These are phyloP conservation scores for Gaeumannomyces sp. DNA, from an alignment of 2,329 filamentous ascomycete species.

Conservation along the genomic window DNA sequence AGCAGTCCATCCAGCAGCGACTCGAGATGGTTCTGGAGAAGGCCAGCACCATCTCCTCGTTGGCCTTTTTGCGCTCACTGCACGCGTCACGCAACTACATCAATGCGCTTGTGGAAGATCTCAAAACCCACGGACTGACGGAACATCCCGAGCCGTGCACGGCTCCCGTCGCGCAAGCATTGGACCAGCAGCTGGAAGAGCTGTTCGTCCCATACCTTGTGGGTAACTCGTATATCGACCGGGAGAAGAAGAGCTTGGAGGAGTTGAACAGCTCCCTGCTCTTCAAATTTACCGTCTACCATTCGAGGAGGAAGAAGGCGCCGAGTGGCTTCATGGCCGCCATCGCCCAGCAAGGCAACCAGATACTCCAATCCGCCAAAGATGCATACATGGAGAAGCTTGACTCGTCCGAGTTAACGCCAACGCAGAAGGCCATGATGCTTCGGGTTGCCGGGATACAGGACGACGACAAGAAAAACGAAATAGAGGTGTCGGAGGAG, in stretches of 20 bases:
- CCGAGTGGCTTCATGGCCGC: slow-evolving; percentile 90
- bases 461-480: slow-evolving; percentile 69
- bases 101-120: slow-evolving; percentile 77
- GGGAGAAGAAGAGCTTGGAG: slow-evolving; percentile 63
- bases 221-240: slow-evolving; percentile 64
- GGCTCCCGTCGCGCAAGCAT: slow-evolving; percentile 71
- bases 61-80: slow-evolving; percentile 84
- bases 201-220: slow-evolving; percentile 67
- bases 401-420: slow-evolving; percentile 80
- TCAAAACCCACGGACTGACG: slow-evolving; percentile 89
- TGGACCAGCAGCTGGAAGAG: slow-evolving; percentile 71
- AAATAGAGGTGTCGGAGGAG: slow-evolving; percentile 85
- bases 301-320: slow-evolving; percentile 79
- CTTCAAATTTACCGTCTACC: slow-evolving; percentile 96
- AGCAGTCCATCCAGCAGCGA: slow-evolving; percentile 94
- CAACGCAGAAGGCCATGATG: slow-evolving; percentile 85
- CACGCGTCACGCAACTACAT: slow-evolving; percentile 91
- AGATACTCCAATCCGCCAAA: slow-evolving; percentile 79
- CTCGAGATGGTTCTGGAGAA: slow-evolving; percentile 95
- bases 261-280: slow-evolving; percentile 84
- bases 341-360: slow-evolving; percentile 81
- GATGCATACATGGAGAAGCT: slow-evolving; percentile 87
- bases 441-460: slow-evolving; percentile 82
- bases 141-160: slow-evolving; percentile 92
- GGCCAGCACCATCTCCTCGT: slow-evolving; percentile 81